A percentile compares a stretch with the other conserved stretches of the same genome.
Conservation (phyloP, 495 filamentous ascomycete genomes). For the Bryoglossum gracile region DNA sequence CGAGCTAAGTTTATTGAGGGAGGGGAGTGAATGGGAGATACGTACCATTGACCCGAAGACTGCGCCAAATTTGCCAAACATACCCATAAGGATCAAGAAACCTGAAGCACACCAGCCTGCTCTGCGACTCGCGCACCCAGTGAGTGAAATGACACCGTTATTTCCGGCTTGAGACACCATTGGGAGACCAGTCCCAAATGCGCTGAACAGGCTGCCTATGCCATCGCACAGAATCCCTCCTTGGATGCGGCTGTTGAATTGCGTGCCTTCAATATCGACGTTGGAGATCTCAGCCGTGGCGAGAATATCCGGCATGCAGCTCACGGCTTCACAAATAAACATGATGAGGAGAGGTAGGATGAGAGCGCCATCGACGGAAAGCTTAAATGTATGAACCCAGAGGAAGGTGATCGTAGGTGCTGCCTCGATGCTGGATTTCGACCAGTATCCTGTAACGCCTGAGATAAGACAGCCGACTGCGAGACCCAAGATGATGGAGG, state of each 20-base stretch:
- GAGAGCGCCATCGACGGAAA: constrained; percentile 31
- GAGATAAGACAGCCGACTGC: constrained; percentile 30
- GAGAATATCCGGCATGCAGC: constrained; percentile 33
- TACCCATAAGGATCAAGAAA: constrained; percentile 31
- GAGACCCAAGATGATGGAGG: constrained; percentile 33
- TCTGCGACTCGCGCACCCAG: constrained; percentile 35
- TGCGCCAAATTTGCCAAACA: constrained; percentile 33
- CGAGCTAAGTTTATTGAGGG: neutral
- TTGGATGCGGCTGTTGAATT: constrained; percentile 30
- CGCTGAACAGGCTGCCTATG: constrained; percentile 29
- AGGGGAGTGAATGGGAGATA: neutral
- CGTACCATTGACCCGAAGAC: constrained; percentile 28
- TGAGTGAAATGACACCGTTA: constrained; percentile 34
- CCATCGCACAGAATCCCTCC: constrained; percentile 34
- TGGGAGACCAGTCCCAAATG: constrained; percentile 31
- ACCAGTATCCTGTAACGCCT: constrained; percentile 31
- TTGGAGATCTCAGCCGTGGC: constrained; percentile 33
- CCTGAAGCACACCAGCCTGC: constrained; percentile 40
- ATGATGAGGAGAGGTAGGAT: constrained; percentile 36
- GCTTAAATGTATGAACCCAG: constrained; percentile 34
- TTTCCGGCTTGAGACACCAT: constrained; percentile 36
- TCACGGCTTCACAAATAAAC: constrained; percentile 40
- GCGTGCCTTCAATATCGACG: constrained; percentile 30
- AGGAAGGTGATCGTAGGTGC: constrained; percentile 34
- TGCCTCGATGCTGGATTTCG: constrained; percentile 18